Percentiles rank a stretch among this genome's conserved stretches.
phyloP scores from a whole-genome alignment of 805 yeast genomes.

The Monosporozyma aerobia region DNA sequence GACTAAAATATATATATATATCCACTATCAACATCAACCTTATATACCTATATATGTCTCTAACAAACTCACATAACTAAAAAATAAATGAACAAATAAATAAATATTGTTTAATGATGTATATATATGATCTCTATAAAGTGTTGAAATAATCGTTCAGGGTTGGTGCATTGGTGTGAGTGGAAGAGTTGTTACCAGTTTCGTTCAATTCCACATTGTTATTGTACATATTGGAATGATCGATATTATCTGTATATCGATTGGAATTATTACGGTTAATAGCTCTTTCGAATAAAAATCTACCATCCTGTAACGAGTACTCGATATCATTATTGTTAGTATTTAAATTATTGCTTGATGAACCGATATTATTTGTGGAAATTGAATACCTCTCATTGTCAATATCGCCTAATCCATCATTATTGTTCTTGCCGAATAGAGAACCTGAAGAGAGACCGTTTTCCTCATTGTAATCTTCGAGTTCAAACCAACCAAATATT shows the following conservation, averaged over 20 bases:
- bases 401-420: constrained; percentile 1
- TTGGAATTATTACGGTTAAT: not conserved
- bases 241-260: not conserved
- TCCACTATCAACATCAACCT: too few relatives aligned
- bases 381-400: constrained; percentile 19
- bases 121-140: not conserved
- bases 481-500: constrained; percentile 26
- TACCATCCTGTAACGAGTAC: constrained; percentile 29
- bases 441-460: not conserved
- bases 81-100: not conserved
- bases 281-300: constrained; percentile 26
- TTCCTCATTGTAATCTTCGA: constrained; percentile 11
- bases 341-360: not conserved
- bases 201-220: not conserved
- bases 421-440: not conserved
- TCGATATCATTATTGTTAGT: constrained; percentile 34
- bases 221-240: not conserved
- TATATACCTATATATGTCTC: not conserved
- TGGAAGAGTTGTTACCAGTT: not conserved
- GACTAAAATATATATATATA: not conserved
- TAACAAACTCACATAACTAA: not conserved
- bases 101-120: not conserved
- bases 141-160: not conserved
- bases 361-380: not conserved
- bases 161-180: not conserved